Conservation (phyloP, 177 flowering plant genomes). For the Vitis hybrid region DNA sequence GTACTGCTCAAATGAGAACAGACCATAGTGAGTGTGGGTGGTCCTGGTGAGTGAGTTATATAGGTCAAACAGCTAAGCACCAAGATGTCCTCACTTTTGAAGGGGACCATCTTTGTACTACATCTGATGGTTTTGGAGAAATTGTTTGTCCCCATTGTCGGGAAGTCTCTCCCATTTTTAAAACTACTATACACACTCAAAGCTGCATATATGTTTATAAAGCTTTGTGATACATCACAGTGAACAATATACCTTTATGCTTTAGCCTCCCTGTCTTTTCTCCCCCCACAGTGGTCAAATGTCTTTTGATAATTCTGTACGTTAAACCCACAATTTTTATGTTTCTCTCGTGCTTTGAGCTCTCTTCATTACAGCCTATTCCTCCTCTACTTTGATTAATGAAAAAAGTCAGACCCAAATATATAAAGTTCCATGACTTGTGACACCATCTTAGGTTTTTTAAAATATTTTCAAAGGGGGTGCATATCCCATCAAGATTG, state of each 20-base stretch:
- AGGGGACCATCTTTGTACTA: constrained; percentile 23
- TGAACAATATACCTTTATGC: neutral
- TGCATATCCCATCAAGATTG: no score
- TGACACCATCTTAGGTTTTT: no score
- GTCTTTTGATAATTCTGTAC: neutral
- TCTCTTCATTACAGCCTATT: no score
- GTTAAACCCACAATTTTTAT: neutral
- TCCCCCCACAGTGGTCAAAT: neutral
- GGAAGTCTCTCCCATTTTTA: constrained; percentile 2
- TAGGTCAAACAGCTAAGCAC: constrained; percentile 16
- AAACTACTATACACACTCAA: constrained; percentile 5
- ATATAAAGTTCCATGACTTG: no score
- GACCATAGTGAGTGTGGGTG: constrained; percentile 1
- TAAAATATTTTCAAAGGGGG: no score
- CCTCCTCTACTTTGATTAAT: no score
- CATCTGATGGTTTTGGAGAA: constrained; percentile 16
- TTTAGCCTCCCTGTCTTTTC: constrained; percentile 1
- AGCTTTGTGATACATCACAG: neutral
- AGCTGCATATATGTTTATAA: constrained; percentile 14
- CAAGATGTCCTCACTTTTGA: constrained; percentile 10
- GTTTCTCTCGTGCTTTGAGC: no score
- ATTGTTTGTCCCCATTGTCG: constrained; percentile 22
- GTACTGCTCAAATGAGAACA: neutral
- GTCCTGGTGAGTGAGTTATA: constrained; percentile 4
- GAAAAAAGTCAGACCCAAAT: no score